These are phyloP conservation scores for Pleoardoris graminearum DNA, from an alignment of 2,329 filamentous ascomycete genomes.

Conservation along the genomic window DNA sequence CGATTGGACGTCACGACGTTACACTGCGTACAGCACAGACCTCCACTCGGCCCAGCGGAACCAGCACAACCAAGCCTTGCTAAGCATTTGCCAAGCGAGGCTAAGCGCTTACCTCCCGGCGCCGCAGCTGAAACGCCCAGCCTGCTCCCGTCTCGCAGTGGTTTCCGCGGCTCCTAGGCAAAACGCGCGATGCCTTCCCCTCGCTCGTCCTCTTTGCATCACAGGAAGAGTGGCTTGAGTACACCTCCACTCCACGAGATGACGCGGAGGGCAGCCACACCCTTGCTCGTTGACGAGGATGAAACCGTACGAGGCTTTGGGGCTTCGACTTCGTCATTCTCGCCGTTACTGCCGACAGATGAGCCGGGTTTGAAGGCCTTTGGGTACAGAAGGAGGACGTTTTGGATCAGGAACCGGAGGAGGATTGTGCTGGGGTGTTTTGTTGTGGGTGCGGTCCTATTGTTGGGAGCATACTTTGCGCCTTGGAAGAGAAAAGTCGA, in stretches of 20 bases:
- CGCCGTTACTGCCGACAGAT: neutral
- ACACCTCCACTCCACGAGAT: neutral
- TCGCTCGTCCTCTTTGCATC: neutral
- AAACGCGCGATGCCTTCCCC: neutral
- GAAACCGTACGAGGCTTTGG: neutral
- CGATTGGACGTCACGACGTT: neutral
- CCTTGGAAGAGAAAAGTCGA: neutral
- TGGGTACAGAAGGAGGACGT: neutral
- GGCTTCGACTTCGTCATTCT: neutral
- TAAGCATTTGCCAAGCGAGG: slow-evolving; percentile 3
- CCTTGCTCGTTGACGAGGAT: neutral
- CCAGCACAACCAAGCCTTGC: slow-evolving; percentile 1
- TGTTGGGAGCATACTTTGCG: neutral
- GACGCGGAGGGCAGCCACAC: neutral
- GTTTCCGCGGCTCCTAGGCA: neutral
- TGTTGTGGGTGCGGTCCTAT: neutral
- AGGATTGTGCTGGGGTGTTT: neutral
- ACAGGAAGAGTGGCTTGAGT: neutral
- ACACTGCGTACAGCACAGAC: neutral
- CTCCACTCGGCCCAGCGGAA: neutral
- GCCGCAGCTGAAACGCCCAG: neutral
- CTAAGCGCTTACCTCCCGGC: neutral
- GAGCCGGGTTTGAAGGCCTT: neutral
- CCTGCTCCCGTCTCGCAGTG: neutral
- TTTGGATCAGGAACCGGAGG: neutral